A percentile compares a stretch with the other conserved stretches of the same genome.
These are phyloP conservation scores for Astrothelium macrocarpum DNA, from an alignment of 495 filamentous ascomycete genomes.

Conservation along the genomic window DNA sequence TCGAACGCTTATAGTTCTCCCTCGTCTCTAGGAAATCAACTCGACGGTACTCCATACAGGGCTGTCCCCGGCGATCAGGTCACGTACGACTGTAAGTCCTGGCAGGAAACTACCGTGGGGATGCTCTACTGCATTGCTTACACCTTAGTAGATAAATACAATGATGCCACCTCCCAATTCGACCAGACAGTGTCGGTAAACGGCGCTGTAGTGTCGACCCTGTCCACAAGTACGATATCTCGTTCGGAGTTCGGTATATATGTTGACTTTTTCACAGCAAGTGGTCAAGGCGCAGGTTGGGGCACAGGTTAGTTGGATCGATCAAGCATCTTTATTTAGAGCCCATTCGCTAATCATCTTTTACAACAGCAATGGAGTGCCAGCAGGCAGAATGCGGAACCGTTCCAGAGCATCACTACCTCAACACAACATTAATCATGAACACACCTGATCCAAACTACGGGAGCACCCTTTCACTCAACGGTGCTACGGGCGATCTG, in stretches of 20 bases:
- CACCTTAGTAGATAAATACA: conserved; percentile 30
- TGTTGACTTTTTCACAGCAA: conserved; percentile 18
- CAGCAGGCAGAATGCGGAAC: conserved; percentile 34
- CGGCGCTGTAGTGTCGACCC: conserved; percentile 29
- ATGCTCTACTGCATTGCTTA: background rate
- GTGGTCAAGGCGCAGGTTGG: conserved; percentile 34
- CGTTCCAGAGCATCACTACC: conserved; percentile 35
- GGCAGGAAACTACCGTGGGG: background rate
- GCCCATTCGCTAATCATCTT: conserved; percentile 4
- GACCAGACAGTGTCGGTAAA: conserved; percentile 36
- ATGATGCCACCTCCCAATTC: conserved; percentile 32
- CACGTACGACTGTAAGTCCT: conserved; percentile 10
- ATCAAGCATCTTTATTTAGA: conserved; percentile 1
- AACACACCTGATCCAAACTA: conserved; percentile 34
- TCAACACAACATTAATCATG: conserved; percentile 33
- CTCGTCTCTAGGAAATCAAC: conserved; percentile 4
- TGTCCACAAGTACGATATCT: conserved; percentile 28
- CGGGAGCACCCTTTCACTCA: conserved; percentile 27
- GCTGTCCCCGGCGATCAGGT: conserved; percentile 4
- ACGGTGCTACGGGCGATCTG: conserved; percentile 33
- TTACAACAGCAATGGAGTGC: conserved; percentile 31
- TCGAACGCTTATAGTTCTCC: conserved; percentile 1
- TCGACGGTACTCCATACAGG: background rate
- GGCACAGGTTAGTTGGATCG: conserved; percentile 21
- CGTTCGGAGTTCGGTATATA: background rate